Base-by-base conservation (phyloP, 441 rosid species). In the Iberis amara region DNA sequence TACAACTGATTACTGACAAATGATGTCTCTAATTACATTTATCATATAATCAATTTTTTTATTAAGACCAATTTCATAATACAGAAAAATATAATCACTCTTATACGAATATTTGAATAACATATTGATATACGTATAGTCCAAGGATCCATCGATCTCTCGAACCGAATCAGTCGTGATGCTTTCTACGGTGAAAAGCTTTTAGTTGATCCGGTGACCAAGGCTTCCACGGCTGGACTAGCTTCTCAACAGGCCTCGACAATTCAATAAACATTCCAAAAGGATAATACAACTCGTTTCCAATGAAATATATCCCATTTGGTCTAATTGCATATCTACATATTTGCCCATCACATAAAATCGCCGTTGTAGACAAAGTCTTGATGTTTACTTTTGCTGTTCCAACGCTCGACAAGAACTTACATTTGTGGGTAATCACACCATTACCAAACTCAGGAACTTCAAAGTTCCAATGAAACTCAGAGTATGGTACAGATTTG, bases 391-490 rank as follows among this genome's bases (percentile, higher is more conserved):
- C 4, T 1, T 48, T 33, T 2, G 57, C 47, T 8, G 57, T 55
- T 49, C 68, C 68, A 41, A 27, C 1, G 11, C 40, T 41, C 8
- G 68, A 64, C 13, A 57, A 7, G 57, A 64, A 64, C 10, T 52
- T 13, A 42, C 68, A 64, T 0, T 33, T 47, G 33, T 64, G 57
- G 11, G 48, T 23, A 51, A 24, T 35, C 5, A 64, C 45, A n/a
- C 68, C 62, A 7, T 56, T 64, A 49, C 68, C 68, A 21, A 14
- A 64, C 47, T 55, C 14, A 41, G 62, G 57, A 48, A 64, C 68
- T 35, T 56, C 7, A 46, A 64, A 64, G 0, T 1, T 11, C 68
- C 62, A 64, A 2, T 27, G 18, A 49, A 64, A 64, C 49, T 64
- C 28, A 3, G 62, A 24, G 2, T 46, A 33, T 42, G 68, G 62